phyloP scores from a whole-genome alignment of 2,329 filamentous ascomycete species.

The Ampelomyces quisqualis region DNA sequence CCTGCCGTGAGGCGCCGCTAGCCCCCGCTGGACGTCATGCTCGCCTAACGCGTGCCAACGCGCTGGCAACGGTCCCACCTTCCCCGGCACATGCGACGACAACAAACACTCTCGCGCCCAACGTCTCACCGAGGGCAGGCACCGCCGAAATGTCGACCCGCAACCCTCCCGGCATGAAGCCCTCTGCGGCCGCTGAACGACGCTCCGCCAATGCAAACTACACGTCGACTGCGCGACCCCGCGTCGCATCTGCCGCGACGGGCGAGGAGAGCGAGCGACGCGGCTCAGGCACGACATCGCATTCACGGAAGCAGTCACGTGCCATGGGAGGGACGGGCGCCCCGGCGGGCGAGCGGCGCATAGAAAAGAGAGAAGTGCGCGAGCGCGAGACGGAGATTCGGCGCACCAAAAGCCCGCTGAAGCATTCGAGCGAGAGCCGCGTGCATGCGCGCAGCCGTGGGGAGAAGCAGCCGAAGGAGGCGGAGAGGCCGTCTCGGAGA shows the following conservation, averaged over 20 bases:
- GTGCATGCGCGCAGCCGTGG: constrained; percentile 35
- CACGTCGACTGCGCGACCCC: constrained; percentile 40
- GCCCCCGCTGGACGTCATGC: constrained; percentile 13
- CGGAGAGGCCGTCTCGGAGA: constrained; percentile 26
- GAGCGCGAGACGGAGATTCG: constrained; percentile 40
- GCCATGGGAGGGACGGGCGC: constrained; percentile 18
- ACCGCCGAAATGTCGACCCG: constrained; percentile 37
- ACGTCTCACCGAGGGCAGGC: constrained; percentile 29
- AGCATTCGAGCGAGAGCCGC: constrained; percentile 37
- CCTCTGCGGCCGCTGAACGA: constrained; percentile 33
- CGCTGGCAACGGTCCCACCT: too few species aligned
- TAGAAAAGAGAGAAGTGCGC: constrained; percentile 39
- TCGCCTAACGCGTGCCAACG: constrained; percentile 17
- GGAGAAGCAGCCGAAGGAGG: constrained; percentile 33
- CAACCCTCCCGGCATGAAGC: constrained; percentile 33
- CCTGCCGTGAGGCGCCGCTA: background rate
- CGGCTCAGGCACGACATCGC: constrained; percentile 24
- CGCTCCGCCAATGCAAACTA: constrained; percentile 36
- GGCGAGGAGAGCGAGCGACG: constrained; percentile 36
- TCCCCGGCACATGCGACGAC: constrained; percentile 19
- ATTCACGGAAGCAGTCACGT: constrained; percentile 33
- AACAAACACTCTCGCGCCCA: constrained; percentile 17
- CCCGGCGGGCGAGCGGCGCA: constrained; percentile 32
- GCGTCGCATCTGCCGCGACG: constrained; percentile 32
- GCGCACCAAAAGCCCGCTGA: constrained; percentile 42